Percentiles rank a stretch among this genome's conserved stretches.
Conservation (phyloP, 129 eudicot species). For the Flaveria brownii region DNA sequence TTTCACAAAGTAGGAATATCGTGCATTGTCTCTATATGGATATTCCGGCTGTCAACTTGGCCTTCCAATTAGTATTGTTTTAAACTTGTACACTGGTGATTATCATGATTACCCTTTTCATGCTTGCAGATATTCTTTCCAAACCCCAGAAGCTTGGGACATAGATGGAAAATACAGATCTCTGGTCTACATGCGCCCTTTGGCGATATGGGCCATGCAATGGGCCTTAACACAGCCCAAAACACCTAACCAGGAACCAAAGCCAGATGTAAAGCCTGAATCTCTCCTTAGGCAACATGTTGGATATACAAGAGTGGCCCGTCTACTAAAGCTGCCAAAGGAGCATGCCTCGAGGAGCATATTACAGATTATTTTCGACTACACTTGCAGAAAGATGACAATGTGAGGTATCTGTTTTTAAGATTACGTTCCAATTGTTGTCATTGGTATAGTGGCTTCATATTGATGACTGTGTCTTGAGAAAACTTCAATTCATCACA, state of each 20-base stretch:
- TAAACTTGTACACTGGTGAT: not conserved
- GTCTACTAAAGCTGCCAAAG: conserved; percentile 62
- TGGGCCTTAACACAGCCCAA: conserved; percentile 81
- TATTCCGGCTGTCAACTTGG: no score
- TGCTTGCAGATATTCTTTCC: conserved; percentile 75
- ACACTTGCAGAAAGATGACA: conserved; percentile 62
- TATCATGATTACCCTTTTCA: not conserved
- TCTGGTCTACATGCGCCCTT: conserved; percentile 81
- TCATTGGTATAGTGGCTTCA: conserved; percentile 8
- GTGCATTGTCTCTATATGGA: not conserved
- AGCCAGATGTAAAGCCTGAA: conserved; percentile 51
- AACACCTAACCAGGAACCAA: conserved; percentile 38
- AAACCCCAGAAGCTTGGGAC: conserved; percentile 91
- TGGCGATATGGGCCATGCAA: conserved; percentile 97
- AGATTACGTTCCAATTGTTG: not conserved
- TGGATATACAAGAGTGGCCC: conserved; percentile 73
- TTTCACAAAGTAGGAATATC: not conserved
- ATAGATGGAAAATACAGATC: conserved; percentile 69
- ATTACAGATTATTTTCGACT: conserved; percentile 63
- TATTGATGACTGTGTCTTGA: conserved; percentile 31
- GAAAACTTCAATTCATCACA: conserved; percentile 24
- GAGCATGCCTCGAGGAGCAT: conserved; percentile 58
- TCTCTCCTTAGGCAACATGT: conserved; percentile 59
- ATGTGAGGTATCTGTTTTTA: conserved; percentile 23
- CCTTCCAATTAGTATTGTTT: not conserved